Percentiles rank a stretch among this genome's conserved stretches.
Evolutionary conservation across 768 basidiomycete genomes (phyloP).

Genomic region (Hirschioporus abietinus): DNA sequence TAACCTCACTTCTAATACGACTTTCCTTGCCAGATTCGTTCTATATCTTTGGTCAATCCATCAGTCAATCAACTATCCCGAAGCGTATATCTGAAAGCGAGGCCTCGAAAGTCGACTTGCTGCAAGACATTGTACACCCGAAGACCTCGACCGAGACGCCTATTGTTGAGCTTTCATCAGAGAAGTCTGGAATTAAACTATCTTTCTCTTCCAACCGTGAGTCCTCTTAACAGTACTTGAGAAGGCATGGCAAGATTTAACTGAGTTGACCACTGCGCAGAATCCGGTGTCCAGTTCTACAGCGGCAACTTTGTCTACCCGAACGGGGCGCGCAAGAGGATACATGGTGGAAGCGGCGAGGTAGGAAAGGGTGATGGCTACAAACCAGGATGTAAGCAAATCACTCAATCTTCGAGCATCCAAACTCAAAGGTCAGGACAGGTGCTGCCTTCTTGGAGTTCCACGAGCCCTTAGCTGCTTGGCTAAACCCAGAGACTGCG

Average conservation of each 20-base stretch:
- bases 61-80: conserved; percentile 30
- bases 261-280: conserved; percentile 27
- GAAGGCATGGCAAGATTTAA: not conserved
- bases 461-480: conserved; percentile 66
- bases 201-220: conserved; percentile 67
- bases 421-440: conserved; percentile 17
- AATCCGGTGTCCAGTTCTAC: conserved; percentile 74
- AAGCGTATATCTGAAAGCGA: conserved; percentile 41
- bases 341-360: conserved; percentile 68
- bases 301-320: conserved; percentile 49
- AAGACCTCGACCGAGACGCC: conserved; percentile 28
- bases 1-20: conserved; percentile 1
- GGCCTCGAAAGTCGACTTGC: conserved; percentile 38
- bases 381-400: conserved; percentile 40
- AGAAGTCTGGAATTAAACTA: conserved; percentile 53
- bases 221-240: conserved; percentile 21
- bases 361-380: conserved; percentile 54
- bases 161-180: conserved; percentile 49
- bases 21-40: conserved; percentile 48
- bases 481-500: conserved; percentile 52
- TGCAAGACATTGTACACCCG: conserved; percentile 20
- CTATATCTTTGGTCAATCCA: conserved; percentile 45
- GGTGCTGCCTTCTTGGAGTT: conserved; percentile 66
- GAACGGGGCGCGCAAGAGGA: conserved; percentile 55
- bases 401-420: not conserved